Base-by-base conservation (phyloP, 1,284 basidiomycete species). In the Heterobasidion parviporum region DNA sequence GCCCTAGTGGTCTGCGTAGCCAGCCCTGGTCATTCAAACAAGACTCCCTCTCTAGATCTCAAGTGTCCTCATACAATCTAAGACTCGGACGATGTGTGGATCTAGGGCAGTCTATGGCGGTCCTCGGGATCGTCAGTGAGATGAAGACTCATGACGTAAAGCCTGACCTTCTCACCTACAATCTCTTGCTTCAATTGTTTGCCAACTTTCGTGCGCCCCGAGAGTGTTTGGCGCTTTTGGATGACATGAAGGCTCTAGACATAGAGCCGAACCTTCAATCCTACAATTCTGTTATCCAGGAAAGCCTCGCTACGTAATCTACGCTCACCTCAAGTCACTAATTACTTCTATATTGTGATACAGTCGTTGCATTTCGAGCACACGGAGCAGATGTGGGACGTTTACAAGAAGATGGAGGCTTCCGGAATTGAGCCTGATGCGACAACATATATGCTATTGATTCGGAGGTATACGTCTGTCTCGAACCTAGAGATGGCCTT, bases 151-250 rank as follows among this genome's bases (percentile, higher is more conserved):
- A 70, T 14, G 68, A 70, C 6, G 63, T 85, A 9, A 54, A 57
- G 36, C 87, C 88, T 0, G 75, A 83, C 60, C 51, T 76, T 15
- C 58, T 67, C 32, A 78, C 80, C 0, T 91, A 90, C 66, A 76
- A 81, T 56, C 65, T 68, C 2, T 68, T 89, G 1, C 68, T 90
- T 26, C 65, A 70, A 6, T 73, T 77, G 33, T 74, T 82, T 52
- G 73, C 77, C 0, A 60, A 67, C 14, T 67, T 73, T 34, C 70
- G 68, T 2, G 62, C 74, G 15, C 70, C 72, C 62, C 57, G 72
- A 20, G 81, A 87, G 55, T 82, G 83, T 4, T 80, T 81, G 72
- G 89, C 87, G 7, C 78, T 89, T 32, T 73, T 89, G 50, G 81
- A 87, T 34, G 90, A 93, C 61, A 90, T 92, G 79, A 55, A 74